Percentiles rank a stretch among this genome's conserved stretches.
These are phyloP conservation scores for Myxozyma udenii DNA, from an alignment of 805 yeast genomes.

Conservation along the genomic window DNA sequence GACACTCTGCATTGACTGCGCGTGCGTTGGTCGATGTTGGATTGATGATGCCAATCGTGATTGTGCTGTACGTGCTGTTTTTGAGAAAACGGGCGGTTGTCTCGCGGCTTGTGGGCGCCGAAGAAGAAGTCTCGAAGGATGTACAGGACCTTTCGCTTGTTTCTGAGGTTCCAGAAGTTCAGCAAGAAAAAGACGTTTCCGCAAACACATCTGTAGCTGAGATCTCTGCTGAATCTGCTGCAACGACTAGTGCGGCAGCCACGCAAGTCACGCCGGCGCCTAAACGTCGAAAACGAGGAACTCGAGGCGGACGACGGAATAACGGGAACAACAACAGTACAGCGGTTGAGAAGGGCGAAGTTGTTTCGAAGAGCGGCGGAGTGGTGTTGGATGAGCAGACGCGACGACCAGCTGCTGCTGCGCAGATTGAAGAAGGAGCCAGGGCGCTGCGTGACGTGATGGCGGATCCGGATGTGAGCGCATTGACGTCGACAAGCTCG, in stretches of 20 bases:
- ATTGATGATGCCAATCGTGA: slow-evolving; percentile 8
- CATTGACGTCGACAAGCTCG: no score
- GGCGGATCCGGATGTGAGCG: background rate
- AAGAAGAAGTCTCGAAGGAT: background rate
- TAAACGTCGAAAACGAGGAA: slow-evolving; percentile 76
- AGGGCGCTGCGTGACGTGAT: background rate
- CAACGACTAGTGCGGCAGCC: background rate
- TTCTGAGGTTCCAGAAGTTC: background rate
- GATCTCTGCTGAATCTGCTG: background rate
- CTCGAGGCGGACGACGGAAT: slow-evolving; percentile 68
- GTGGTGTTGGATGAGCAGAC: background rate
- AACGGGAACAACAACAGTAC: slow-evolving; percentile 8
- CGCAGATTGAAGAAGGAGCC: background rate
- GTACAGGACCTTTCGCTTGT: background rate
- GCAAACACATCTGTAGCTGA: background rate
- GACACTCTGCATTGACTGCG: background rate
- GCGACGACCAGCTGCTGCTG: no score
- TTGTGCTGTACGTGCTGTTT: slow-evolving; percentile 9
- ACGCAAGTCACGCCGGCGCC: slow-evolving; percentile 11
- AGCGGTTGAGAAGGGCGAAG: background rate
- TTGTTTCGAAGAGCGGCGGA: slow-evolving; percentile 5
- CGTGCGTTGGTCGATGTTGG: slow-evolving; percentile 20
- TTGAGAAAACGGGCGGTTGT: background rate
- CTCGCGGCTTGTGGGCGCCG: background rate
- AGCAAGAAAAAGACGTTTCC: background rate